Evolutionary conservation across 2,329 filamentous ascomycete species (phyloP), one percentile per base, ranked within the genome.

Genomic region (Bipolaris oryzae): DNA sequence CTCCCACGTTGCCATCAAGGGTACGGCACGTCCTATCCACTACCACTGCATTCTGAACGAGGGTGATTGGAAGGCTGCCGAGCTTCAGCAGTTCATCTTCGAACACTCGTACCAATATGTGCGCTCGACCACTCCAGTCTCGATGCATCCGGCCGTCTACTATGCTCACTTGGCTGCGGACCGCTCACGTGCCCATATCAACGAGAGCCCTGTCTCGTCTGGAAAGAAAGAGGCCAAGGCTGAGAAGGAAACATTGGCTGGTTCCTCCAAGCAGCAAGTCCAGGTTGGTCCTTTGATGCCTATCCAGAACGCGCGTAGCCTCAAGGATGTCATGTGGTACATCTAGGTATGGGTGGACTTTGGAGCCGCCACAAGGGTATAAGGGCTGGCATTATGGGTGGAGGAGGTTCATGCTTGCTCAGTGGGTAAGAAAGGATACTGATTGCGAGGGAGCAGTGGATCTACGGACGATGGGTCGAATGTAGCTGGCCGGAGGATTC

Each of bases 41-140:
- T 99, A 99, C 75, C 89, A 94, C 60, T 89, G 97, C 13, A 87
- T 99, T 20, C 73, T 89, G 44, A 95, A 99, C 71, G 92, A 98
- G 74, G 85, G 88, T 50, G 80, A 84, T 1, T 84, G 91, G 68
- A 75, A 82, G 0, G 82, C 88, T 0, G 87, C 90, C 39, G 83
- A 88, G 2, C 81, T 99, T 0, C 90, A 96, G 69, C 88, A 88
- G 53, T 89, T 98, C 85, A 89, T 98, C 20, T 98, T 98, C 68
- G 89, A 96, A 64, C 92, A 97, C 61, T 96, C 89, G 42, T 99
- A 96, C 76, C 92, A 96, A 53, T 99, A 96, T 71, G 88, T 89
- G 53, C 87, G 95, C 15, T 95, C 93, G 0, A 98, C 93, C 0
- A 98, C 94, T 0, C 92, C 95, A 0, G 93, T 99, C 0, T 97